Conservation (phyloP, 148 eudicot species). For the Hydrangea macrophylla region DNA sequence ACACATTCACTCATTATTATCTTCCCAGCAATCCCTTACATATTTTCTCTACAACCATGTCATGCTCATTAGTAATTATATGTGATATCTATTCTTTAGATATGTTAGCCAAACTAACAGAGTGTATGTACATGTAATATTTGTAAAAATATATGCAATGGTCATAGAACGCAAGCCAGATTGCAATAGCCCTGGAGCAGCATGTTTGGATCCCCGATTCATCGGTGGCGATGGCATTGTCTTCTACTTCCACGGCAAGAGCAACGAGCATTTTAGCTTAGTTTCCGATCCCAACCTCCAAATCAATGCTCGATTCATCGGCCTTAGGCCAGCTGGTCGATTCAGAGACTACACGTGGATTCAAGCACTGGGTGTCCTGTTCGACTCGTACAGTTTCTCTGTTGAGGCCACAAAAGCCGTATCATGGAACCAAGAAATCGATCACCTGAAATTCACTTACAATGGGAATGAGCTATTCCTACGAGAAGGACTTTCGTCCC, state of each 20-base stretch:
- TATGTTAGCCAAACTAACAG: background rate
- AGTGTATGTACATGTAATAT: too few species aligned
- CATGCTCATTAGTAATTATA: too few species aligned
- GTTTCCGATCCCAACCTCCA: conserved; percentile 63
- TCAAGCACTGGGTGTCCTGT: conserved; percentile 63
- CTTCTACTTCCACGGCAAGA: conserved; percentile 78
- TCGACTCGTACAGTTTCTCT: conserved; percentile 45
- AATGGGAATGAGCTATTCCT: conserved; percentile 34
- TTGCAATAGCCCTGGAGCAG: conserved; percentile 66
- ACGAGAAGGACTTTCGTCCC: conserved; percentile 43
- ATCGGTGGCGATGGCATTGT: conserved; percentile 71
- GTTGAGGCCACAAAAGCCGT: conserved; percentile 53
- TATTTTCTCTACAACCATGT: background rate
- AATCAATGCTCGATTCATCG: conserved; percentile 69
- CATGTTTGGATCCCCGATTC: conserved; percentile 75
- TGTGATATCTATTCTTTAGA: background rate
- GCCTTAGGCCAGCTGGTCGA: conserved; percentile 51
- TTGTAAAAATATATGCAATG: conserved; percentile 3
- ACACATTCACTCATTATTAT: too few species aligned
- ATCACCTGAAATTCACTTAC: conserved; percentile 56
- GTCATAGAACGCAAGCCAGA: conserved; percentile 46
- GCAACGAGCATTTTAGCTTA: conserved; percentile 55
- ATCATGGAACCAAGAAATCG: conserved; percentile 45
- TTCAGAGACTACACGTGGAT: conserved; percentile 67
- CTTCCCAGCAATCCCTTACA: too few species aligned